phyloP scores from a whole-genome alignment of 352 stramenopile species.

The Phytophthora ramorum region DNA sequence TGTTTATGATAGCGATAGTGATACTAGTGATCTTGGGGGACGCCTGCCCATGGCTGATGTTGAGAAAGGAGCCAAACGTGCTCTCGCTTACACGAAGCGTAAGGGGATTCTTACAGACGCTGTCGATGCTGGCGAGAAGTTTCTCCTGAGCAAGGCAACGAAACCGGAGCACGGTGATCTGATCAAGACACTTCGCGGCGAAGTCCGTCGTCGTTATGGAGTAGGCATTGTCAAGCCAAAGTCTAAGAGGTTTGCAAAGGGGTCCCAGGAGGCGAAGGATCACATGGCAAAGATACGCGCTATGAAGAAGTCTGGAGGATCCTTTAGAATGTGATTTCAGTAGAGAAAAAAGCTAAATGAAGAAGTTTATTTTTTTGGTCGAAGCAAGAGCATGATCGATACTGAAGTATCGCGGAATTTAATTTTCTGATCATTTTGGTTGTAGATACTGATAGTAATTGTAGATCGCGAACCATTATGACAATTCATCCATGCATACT shows the following conservation, averaged over 20 bases:
- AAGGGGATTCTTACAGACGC: conserved; percentile 13
- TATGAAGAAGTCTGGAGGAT: neutral
- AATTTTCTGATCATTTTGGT: conserved; percentile 17
- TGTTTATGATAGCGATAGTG: conserved; percentile 18
- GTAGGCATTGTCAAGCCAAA: conserved; percentile 2
- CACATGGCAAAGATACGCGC: conserved; percentile 15
- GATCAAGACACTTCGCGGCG: neutral
- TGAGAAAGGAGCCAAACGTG: conserved; percentile 6
- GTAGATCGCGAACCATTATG: conserved; percentile 11
- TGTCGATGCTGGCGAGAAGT: conserved; percentile 5
- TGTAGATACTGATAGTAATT: conserved; percentile 17
- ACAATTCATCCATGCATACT: conserved; percentile 22
- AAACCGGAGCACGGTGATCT: conserved; percentile 2
- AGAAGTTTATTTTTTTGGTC: conserved; percentile 5
- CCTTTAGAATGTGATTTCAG: conserved; percentile 4
- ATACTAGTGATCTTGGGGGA: neutral
- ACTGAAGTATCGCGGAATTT: conserved; percentile 10
- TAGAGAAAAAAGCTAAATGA: neutral
- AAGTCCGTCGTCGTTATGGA: neutral
- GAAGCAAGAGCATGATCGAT: conserved; percentile 19
- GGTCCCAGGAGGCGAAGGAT: conserved; percentile 4
- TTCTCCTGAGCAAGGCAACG: conserved; percentile 1
- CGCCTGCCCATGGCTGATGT: conserved; percentile 4
- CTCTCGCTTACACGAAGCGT: conserved; percentile 13
- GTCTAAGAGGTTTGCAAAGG: conserved; percentile 9